phyloP scores from a whole-genome alignment of 768 basidiomycete genomes.

The Porphyrellus cyaneotinctus region DNA sequence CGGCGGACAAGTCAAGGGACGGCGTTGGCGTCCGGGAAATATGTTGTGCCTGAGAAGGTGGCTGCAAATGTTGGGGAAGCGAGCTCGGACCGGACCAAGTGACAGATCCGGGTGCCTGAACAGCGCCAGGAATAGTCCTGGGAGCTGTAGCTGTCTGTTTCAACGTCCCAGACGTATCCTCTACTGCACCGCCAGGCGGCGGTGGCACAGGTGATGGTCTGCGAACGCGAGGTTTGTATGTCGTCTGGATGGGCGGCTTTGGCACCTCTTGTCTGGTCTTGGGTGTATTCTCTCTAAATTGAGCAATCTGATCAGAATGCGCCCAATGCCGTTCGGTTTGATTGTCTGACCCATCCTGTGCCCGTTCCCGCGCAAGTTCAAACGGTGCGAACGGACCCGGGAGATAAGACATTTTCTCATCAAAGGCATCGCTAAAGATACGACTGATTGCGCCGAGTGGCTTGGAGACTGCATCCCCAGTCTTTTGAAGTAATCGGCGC shows the following conservation, averaged over 20 bases:
- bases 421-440: conserved; percentile 82
- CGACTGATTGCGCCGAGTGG: conserved; percentile 86
- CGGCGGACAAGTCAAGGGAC: conserved; percentile 60
- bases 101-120: conserved; percentile 47
- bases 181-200: conserved; percentile 25
- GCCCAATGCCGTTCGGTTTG: conserved; percentile 37
- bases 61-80: conserved; percentile 29
- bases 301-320: conserved; percentile 35
- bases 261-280: conserved; percentile 27
- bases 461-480: conserved; percentile 86
- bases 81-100: conserved; percentile 34
- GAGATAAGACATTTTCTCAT: conserved; percentile 60
- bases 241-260: conserved; percentile 47
- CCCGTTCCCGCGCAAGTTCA: conserved; percentile 54
- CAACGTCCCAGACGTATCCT: conserved; percentile 43
- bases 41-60: conserved; percentile 46
- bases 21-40: conserved; percentile 71
- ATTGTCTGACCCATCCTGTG: conserved; percentile 35
- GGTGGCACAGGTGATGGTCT: conserved; percentile 44
- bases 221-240: conserved; percentile 72
- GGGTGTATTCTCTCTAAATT: conserved; percentile 32
- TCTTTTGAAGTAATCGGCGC: conserved; percentile 78
- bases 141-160: conserved; percentile 1
- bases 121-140: conserved; percentile 38
- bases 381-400: conserved; percentile 70